phyloP scores from a whole-genome alignment of 768 basidiomycete species.

The Boletus tylopilopsis region DNA sequence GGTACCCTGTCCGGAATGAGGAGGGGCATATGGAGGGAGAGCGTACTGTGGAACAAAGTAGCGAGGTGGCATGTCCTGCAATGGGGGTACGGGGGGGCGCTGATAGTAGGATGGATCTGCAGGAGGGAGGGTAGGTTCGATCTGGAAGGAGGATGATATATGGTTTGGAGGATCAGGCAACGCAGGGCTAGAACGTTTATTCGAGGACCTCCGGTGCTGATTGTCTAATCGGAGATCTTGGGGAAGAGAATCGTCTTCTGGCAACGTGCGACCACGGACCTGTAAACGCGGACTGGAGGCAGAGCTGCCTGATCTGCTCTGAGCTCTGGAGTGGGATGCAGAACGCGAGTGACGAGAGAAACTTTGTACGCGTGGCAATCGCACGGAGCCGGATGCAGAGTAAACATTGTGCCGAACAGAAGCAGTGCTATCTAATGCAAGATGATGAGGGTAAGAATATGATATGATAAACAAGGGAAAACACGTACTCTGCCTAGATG shows the following conservation, averaged over 20 bases:
- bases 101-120: conserved; percentile 17
- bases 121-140: conserved; percentile 8
- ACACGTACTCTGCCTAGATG: conserved; percentile 38
- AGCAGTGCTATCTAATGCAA: conserved; percentile 23
- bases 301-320: conserved; percentile 44
- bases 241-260: conserved; percentile 33
- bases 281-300: conserved; percentile 47
- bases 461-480: conserved; percentile 11
- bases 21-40: conserved; percentile 18
- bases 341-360: conserved; percentile 32
- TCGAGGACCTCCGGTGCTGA: conserved; percentile 11
- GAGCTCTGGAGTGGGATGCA: conserved; percentile 40
- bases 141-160: conserved; percentile 11
- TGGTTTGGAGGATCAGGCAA: conserved; percentile 14
- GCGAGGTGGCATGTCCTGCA: conserved; percentile 22
- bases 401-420: conserved; percentile 27
- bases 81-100: conserved; percentile 16
- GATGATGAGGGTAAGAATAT: conserved; percentile 7
- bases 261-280: conserved; percentile 39
- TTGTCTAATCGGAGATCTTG: conserved; percentile 24
- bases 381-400: conserved; percentile 31
- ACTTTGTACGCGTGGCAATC: conserved; percentile 37
- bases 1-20: conserved; percentile 27
- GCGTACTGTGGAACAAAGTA: conserved; percentile 16
- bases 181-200: conserved; percentile 18